Conservation (phyloP, 75 land plant species). For the Sequoiadendron giganteum region DNA sequence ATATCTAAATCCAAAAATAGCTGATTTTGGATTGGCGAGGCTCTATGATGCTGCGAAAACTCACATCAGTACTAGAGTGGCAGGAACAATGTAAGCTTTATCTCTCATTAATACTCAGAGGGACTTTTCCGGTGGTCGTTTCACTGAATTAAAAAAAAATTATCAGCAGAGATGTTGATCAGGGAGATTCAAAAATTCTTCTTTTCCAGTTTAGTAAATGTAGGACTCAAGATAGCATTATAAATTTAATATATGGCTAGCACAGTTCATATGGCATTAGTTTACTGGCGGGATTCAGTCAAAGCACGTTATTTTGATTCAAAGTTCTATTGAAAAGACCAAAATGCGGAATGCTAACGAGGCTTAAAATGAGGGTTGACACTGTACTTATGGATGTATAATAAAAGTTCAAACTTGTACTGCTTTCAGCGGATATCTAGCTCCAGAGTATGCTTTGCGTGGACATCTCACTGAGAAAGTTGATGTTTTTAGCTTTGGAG, state of each 20-base stretch:
- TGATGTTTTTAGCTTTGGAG: too few species aligned
- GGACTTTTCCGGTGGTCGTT: background rate
- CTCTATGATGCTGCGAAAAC: conserved; percentile 34
- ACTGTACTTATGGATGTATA: background rate
- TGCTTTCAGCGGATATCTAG: conserved; percentile 9
- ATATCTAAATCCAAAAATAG: conserved; percentile 43
- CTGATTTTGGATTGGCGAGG: conserved; percentile 54
- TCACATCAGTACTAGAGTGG: conserved; percentile 48
- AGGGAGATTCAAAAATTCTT: background rate
- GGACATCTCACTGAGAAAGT: too few species aligned
- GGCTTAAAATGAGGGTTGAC: background rate
- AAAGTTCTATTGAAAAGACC: background rate
- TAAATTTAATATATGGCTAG: background rate
- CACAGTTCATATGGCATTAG: background rate
- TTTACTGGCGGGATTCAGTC: background rate
- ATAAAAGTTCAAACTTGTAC: background rate
- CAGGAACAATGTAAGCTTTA: conserved; percentile 38
- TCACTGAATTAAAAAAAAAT: background rate
- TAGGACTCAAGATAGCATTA: background rate
- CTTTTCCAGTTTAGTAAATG: background rate
- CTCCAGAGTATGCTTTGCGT: too few species aligned
- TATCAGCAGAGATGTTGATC: background rate
- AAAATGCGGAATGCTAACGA: background rate
- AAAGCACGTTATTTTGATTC: background rate
- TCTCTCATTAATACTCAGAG: background rate